Conservation (phyloP, 2,329 filamentous ascomycete genomes). For the Sporothrix humicola region DNA sequence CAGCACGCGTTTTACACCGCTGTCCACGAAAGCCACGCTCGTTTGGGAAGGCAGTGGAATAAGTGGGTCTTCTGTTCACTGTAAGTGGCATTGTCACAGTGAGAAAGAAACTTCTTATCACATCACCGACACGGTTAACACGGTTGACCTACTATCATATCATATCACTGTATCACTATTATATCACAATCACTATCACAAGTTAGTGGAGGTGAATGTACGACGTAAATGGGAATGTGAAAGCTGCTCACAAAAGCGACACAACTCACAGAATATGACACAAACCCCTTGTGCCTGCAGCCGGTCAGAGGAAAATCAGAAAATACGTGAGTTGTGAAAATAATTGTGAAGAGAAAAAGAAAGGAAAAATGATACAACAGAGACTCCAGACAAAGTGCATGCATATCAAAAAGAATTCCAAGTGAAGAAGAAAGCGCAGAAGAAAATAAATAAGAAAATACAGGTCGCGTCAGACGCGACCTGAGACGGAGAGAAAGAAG, state of each 20-base stretch:
- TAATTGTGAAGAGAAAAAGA: not conserved
- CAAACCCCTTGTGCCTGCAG: slow-evolving; percentile 11
- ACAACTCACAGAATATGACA: not conserved
- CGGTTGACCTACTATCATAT: not conserved
- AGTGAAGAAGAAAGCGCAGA: not conserved
- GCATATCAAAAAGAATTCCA: not conserved
- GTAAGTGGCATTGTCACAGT: slow-evolving; percentile 19
- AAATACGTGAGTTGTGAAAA: not conserved
- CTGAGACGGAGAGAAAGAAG: not conserved
- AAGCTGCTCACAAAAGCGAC: not conserved
- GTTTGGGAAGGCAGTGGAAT: not conserved
- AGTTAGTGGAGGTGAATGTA: not conserved
- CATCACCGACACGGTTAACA: no score
- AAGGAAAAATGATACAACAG: not conserved
- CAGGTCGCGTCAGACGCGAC: not conserved
- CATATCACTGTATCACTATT: slow-evolving; percentile 20
- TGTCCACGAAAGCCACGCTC: not conserved
- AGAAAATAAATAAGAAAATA: not conserved
- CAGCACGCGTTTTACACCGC: not conserved
- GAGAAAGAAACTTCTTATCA: not conserved
- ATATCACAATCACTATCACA: slow-evolving; percentile 26
- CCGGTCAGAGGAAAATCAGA: not conserved
- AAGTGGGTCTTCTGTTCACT: not conserved
- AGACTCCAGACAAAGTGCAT: not conserved
- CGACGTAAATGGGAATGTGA: no score